Conservation (phyloP, 495 filamentous ascomycete genomes). For the Neurospora sublineolata region DNA sequence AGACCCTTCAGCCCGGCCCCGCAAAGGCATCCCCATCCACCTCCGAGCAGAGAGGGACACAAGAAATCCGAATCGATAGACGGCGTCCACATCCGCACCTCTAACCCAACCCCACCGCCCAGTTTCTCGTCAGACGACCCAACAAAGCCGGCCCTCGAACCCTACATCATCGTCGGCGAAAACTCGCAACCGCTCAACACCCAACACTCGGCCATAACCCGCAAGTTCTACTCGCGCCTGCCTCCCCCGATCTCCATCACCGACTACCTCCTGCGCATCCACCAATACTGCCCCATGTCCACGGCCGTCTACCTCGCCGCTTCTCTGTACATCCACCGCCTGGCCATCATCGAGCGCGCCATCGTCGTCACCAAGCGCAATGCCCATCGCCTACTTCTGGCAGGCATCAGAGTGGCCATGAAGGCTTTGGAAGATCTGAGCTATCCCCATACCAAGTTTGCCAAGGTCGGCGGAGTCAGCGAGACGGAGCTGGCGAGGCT, state of each 20-base stretch:
- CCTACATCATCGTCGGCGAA: conserved; percentile 46
- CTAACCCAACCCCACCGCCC: conserved; percentile 13
- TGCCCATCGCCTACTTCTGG: conserved; percentile 77
- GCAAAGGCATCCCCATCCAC: conserved; percentile 1
- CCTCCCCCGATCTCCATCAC: conserved; percentile 69
- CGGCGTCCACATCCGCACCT: conserved; percentile 32
- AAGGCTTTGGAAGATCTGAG: conserved; percentile 86
- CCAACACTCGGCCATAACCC: conserved; percentile 70
- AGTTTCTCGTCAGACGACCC: conserved; percentile 4
- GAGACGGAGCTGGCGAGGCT: conserved; percentile 66
- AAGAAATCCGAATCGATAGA: conserved; percentile 19
- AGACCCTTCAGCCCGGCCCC: conserved; percentile 1
- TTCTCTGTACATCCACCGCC: conserved; percentile 74
- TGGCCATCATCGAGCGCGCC: conserved; percentile 61
- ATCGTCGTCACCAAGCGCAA: conserved; percentile 71
- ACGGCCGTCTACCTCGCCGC: conserved; percentile 91
- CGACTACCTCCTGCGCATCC: conserved; percentile 78
- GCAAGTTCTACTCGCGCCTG: conserved; percentile 84
- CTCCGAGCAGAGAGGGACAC: not conserved
- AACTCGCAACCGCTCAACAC: conserved; percentile 50
- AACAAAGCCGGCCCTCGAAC: conserved; percentile 18
- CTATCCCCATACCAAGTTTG: conserved; percentile 71
- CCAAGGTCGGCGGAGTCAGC: conserved; percentile 81
- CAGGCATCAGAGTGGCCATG: conserved; percentile 74
- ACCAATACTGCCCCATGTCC: conserved; percentile 89